Evolutionary conservation across 352 stramenopile species (phyloP).

Genomic region (Pythium dissotocum): DNA sequence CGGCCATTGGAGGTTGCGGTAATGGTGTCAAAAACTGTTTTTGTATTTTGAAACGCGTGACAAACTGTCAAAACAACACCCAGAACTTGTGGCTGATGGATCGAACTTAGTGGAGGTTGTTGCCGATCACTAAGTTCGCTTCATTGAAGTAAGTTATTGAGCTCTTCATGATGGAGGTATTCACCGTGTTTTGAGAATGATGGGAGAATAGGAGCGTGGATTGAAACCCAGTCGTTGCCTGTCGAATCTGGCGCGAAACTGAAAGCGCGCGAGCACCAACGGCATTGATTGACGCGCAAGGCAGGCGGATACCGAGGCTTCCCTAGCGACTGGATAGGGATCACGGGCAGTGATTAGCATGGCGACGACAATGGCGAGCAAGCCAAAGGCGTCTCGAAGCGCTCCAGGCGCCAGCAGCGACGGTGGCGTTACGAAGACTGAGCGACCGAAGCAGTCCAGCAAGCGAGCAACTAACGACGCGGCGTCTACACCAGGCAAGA

Average conservation of each 20-base stretch:
- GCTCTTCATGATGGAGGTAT: neutral
- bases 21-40: slow-evolving; percentile 2
- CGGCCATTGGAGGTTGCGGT: neutral
- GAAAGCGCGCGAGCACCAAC: slow-evolving; percentile 13
- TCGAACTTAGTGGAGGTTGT: neutral
- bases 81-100: neutral
- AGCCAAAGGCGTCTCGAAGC: neutral
- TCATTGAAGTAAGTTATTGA: neutral
- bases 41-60: slow-evolving; percentile 6
- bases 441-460: neutral
- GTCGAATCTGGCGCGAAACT: slow-evolving; percentile 20
- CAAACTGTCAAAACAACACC: slow-evolving; percentile 1
- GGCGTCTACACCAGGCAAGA: neutral
- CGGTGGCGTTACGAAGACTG: neutral
- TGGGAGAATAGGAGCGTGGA: neutral
- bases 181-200: neutral
- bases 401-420: neutral
- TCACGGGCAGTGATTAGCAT: neutral
- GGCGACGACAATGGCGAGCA: neutral
- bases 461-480: neutral
- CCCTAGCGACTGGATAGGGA: neutral
- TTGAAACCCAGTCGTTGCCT: neutral
- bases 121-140: neutral
- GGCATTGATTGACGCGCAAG: neutral
- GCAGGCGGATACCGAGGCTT: neutral